These are phyloP conservation scores for Stagonosporopsis cucurbitacearum DNA, from an alignment of 2,329 filamentous ascomycete genomes.

Conservation along the genomic window DNA sequence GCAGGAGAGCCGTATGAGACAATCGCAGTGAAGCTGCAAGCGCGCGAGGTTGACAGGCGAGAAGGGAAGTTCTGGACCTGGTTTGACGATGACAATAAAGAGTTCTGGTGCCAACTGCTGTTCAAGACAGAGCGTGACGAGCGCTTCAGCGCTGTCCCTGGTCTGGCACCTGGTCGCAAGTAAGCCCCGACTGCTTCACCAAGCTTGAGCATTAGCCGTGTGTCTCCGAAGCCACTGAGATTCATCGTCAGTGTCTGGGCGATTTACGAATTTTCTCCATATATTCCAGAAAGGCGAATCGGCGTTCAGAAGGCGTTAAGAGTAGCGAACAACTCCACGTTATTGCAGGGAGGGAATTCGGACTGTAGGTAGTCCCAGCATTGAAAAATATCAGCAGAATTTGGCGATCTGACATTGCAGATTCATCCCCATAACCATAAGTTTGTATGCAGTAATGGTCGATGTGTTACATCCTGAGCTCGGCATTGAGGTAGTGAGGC, in stretches of 20 bases:
- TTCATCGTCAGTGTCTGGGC: not conserved
- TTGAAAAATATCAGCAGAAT: slow-evolving; percentile 6
- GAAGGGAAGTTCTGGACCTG: slow-evolving; percentile 91
- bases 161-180: slow-evolving; percentile 60
- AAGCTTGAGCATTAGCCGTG: not conserved
- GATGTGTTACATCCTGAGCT: not conserved
- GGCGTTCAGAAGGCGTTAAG: slow-evolving; percentile 23
- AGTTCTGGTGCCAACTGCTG: slow-evolving; percentile 97
- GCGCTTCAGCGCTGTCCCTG: slow-evolving; percentile 74
- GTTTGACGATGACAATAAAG: slow-evolving; percentile 94
- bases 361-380: slow-evolving; percentile 34
- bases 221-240: not conserved
- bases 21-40: slow-evolving; percentile 94
- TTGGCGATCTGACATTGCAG: slow-evolving; percentile 25
- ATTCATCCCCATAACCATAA: not conserved
- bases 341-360: not conserved
- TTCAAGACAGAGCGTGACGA: slow-evolving; percentile 99
- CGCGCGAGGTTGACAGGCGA: slow-evolving; percentile 86
- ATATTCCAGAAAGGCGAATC: not conserved
- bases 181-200: slow-evolving; percentile 19
- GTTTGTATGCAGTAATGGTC: not conserved
- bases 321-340: not conserved
- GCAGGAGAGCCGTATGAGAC: slow-evolving; percentile 98
- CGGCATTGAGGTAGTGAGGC: not conserved
- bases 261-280: not conserved